Evolutionary conservation across 108 stramenopile genomes (phyloP).

Genomic region (Cyclotella cryptica): DNA sequence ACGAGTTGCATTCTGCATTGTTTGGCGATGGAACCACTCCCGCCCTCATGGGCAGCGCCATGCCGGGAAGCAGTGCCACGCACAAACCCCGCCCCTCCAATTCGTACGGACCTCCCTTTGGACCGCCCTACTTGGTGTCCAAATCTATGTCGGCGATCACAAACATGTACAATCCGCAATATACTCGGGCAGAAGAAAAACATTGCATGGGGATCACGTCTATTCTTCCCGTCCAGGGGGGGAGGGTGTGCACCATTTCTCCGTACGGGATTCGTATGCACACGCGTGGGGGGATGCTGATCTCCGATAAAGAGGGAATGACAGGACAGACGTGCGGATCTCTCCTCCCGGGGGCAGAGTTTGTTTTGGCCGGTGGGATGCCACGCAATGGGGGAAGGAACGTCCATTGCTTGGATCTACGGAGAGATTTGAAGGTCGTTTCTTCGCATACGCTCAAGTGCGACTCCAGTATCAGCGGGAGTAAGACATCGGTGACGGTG

Average conservation of each 20-base stretch:
- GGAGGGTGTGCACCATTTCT: conserved; percentile 65
- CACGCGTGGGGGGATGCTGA: conserved; percentile 71
- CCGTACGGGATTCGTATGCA: conserved; percentile 78
- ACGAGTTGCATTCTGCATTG: conserved; percentile 55
- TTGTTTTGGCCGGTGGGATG: conserved; percentile 73
- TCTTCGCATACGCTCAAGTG: conserved; percentile 62
- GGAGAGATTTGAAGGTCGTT: conserved; percentile 72
- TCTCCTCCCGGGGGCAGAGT: conserved; percentile 14
- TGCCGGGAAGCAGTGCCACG: conserved; percentile 10
- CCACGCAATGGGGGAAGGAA: conserved; percentile 27
- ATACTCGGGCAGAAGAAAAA: conserved; percentile 30
- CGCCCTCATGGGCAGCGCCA: conserved; percentile 1
- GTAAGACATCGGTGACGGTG: conserved; percentile 47
- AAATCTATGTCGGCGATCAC: neutral
- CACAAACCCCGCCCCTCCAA: conserved; percentile 58
- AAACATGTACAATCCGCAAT: neutral
- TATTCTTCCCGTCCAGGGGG: conserved; percentile 54
- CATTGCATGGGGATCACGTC: conserved; percentile 59
- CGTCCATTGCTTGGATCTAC: conserved; percentile 76
- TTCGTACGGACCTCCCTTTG: conserved; percentile 68
- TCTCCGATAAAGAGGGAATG: conserved; percentile 62
- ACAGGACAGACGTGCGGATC: conserved; percentile 45
- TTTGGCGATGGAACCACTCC: conserved; percentile 49
- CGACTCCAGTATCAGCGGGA: conserved; percentile 23
- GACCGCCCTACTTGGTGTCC: conserved; percentile 32